Conservation (phyloP, 2,329 filamentous ascomycete species). For the Talaromyces amestolkiae region DNA sequence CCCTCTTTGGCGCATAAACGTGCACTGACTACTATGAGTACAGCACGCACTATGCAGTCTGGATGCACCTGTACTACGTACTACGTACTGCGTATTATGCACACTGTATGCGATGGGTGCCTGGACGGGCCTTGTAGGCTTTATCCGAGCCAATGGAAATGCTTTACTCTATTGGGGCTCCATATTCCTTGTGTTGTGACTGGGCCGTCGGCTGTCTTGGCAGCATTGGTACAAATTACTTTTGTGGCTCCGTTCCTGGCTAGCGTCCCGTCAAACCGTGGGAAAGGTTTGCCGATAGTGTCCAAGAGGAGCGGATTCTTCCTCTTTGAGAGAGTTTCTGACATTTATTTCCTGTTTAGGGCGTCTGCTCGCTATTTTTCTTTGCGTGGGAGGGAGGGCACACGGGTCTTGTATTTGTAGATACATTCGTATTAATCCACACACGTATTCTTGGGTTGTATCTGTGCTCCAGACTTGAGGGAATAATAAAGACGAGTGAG, state of each 20-base stretch:
- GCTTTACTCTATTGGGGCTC: no score
- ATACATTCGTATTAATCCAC: neutral
- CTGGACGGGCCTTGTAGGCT: neutral
- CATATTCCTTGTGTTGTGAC: neutral
- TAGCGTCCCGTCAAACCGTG: neutral
- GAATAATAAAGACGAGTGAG: neutral
- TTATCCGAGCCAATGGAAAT: neutral
- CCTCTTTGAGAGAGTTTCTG: neutral
- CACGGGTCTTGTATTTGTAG: neutral
- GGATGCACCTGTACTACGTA: neutral
- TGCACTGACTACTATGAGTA: neutral
- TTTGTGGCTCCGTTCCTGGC: neutral
- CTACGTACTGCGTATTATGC: no score
- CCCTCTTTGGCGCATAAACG: neutral
- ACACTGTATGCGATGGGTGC: no score
- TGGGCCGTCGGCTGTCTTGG: neutral
- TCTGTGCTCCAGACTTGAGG: neutral
- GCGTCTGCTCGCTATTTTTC: neutral
- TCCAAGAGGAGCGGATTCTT: neutral
- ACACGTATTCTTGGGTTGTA: neutral
- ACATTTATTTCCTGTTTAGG: neutral
- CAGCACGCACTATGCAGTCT: neutral
- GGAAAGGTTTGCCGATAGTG: neutral
- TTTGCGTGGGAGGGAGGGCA: neutral
- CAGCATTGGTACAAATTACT: neutral